Evolutionary conservation across 2,329 filamentous ascomycete genomes (phyloP), one percentile per base, ranked within the genome.

Genomic region (Cladosporium sp.): DNA sequence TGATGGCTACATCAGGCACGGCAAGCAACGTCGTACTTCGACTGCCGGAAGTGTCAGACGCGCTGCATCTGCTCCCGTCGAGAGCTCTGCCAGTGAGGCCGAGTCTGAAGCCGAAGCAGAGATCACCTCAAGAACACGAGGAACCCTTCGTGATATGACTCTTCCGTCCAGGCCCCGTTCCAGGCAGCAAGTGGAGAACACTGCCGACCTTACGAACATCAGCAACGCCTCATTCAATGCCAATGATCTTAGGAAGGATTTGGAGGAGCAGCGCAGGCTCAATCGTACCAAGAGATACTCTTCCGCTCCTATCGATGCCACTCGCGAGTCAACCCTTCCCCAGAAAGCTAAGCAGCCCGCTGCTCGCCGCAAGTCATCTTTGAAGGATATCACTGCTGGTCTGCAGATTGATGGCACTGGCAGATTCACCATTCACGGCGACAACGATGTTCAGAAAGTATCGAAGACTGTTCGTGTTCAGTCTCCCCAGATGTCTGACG

Each of bases 241-340:
- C 7, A 43, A 29, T 16, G 73, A 79, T 58, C 67, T 83, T 43
- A 74, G 80, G 35, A 78, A 74, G 57, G 72, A 69, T 12, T 57
- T 83, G 6, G 80, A 83, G 59, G 73, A 78, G 53, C 78, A 82
- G 62, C 67, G 75, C 45, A 62, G 73, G 72, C 69, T 16, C 7
- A 45, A 27, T 6, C 53, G 45, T 11, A 20, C 35, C 7, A 53
- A 62, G 43, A 62, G 73, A 13, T 58, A 65, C 16, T 57, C 57
- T 19, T 59, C 59, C 41, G 52, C 55, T 8, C 52, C 54, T 5
- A 43, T 48, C 13, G 36, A 39, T 5, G 40, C 30, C 7, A 51
- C 53, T 25, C 64, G 65, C 2, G 70, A 72, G 39, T 67, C 73
- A 15, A 74, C 72, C 61, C 15, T 48, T 15, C 62, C 16, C 69